A percentile compares a stretch with the other conserved stretches of the same genome.
Conservation (phyloP, 306 rosid genomes). For the Inga leiocalycina region DNA sequence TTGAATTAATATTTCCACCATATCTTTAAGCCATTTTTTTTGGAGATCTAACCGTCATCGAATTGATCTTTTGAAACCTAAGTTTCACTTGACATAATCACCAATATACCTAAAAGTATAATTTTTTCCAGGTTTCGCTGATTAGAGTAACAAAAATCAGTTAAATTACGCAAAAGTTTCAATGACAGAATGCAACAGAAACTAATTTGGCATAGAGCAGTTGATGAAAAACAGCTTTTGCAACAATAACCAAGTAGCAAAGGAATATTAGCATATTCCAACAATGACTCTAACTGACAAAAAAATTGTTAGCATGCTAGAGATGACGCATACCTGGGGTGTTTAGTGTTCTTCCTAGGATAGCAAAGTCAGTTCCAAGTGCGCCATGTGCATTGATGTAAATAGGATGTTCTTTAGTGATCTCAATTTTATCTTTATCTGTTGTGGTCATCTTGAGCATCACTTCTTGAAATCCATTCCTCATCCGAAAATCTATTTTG, state of each 20-base stretch:
- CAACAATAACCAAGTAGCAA: neutral
- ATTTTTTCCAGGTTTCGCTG: neutral
- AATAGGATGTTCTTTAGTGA: constrained; percentile 59
- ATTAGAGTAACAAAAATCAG: neutral
- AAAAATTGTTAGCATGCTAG: constrained; percentile 7
- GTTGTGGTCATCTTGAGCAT: constrained; percentile 55
- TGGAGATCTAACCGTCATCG: neutral
- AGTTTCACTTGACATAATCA: neutral
- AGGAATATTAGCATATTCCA: neutral
- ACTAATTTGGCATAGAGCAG: neutral
- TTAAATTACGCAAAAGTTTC: neutral
- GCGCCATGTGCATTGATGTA: constrained; percentile 73
- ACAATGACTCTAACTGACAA: neutral
- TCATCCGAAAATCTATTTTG: constrained; percentile 56
- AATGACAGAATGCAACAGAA: neutral
- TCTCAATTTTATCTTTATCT: constrained; percentile 55
- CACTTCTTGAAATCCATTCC: constrained; percentile 71
- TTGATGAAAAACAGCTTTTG: neutral
- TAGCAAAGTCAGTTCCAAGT: constrained; percentile 70
- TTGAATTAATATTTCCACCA: neutral
- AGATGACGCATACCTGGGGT: constrained; percentile 61
- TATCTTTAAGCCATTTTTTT: neutral
- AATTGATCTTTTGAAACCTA: neutral
- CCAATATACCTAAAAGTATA: constrained; percentile 3
- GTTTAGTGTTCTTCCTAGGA: constrained; percentile 69